Conservation (phyloP, 2,329 filamentous ascomycete genomes). For the Neopestalotiopsis rosae region DNA sequence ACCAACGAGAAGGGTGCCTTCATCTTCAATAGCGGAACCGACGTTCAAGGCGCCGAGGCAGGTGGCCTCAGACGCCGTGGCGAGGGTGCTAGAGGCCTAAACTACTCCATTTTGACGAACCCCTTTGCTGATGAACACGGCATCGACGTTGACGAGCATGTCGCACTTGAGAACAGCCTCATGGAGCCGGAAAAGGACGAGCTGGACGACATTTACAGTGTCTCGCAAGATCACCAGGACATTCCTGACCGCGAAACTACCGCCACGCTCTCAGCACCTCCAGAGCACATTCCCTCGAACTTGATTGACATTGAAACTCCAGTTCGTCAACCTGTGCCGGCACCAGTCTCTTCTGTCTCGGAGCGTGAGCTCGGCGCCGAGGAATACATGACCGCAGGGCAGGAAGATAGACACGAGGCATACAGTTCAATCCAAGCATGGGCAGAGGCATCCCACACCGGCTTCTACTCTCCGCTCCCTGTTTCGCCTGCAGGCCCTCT, state of each 20-base stretch:
- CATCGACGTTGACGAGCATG: conserved; percentile 59
- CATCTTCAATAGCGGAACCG: conserved; percentile 62
- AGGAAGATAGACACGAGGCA: conserved; percentile 48
- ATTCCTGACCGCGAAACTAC: conserved; percentile 22
- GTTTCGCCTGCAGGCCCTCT: conserved; percentile 53
- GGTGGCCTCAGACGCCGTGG: conserved; percentile 56
- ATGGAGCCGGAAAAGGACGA: conserved; percentile 54
- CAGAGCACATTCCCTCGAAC: conserved; percentile 31
- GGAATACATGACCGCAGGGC: conserved; percentile 59
- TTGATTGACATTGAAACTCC: conserved; percentile 39
- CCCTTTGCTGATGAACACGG: conserved; percentile 65
- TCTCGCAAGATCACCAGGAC: conserved; percentile 49
- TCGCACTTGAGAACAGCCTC: conserved; percentile 44
- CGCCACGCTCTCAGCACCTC: conserved; percentile 26
- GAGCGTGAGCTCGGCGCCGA: conserved; percentile 48
- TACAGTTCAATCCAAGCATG: conserved; percentile 70
- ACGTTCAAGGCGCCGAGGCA: conserved; percentile 42
- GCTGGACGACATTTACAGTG: conserved; percentile 60
- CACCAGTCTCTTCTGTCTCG: conserved; percentile 33
- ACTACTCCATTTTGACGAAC: conserved; percentile 57
- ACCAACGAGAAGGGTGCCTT: conserved; percentile 59
- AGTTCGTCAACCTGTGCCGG: conserved; percentile 11
- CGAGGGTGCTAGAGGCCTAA: conserved; percentile 52
- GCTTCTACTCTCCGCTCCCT: conserved; percentile 67
- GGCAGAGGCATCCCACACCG: conserved; percentile 59